Evolutionary conservation across 2,329 filamentous ascomycete genomes (phyloP), one percentile per base, ranked within the genome.

Genomic region (Curvularia sp.): DNA sequence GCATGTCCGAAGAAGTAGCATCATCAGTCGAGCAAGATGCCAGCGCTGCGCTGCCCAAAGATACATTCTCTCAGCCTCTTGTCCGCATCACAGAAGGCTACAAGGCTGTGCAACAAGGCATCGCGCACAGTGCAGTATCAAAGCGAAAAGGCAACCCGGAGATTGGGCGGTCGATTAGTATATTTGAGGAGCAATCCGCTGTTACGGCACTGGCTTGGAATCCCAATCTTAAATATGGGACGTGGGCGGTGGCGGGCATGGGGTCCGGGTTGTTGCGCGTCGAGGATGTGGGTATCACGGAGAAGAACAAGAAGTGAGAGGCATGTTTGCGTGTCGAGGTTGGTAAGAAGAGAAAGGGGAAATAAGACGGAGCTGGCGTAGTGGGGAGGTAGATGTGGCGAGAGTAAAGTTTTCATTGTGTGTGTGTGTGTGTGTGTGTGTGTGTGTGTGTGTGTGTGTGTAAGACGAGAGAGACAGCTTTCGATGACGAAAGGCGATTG

Each of bases 211-310:
- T 84, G 44, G 75, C 77, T 13, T 85, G 82, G 82, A 84, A 84
- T 66, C 80, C 80, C n/a, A 84, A 84, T 66, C 30, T 80, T 22
- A 75, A 72, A 42, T 80, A 71, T 57, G 82, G 79, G 6, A 80
- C 80, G 0, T 85, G 82, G 82, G 82, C 82, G 6, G 80, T 80
- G 5, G 82, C 82, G 18, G 82, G 81, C 2, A 78, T 80, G 72
- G 81, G 76, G 2, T 77, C 77, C 69, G 82, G 82, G 9, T 62
- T 84, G 56, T 56, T 84, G 38, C 79, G 82, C 51, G 78, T 84
- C 0, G 82, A 84, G 66, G 82, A 84, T 69, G 56, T 84, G 38
- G 70, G 67, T 1, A 67, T 75, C 4, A 73, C 56, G 39, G 47
- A 22, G 30, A 48, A 47, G 10, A 33, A 39, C n/a, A 33, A 44